These are phyloP conservation scores for Hordeum vulgare DNA, from an alignment of 176 grass and related monocot species.

Conservation along the genomic window DNA sequence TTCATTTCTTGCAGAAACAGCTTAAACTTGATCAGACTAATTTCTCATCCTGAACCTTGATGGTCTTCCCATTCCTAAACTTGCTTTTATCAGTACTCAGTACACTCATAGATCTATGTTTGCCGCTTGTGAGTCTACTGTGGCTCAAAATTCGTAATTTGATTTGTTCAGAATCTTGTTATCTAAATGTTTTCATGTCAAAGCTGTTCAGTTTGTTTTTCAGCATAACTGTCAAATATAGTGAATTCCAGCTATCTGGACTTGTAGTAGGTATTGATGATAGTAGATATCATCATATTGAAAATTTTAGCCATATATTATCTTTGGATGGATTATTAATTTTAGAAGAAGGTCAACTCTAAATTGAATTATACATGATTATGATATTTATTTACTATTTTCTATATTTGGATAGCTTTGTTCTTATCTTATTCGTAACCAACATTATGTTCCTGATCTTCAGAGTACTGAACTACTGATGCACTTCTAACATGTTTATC, in stretches of 20 bases:
- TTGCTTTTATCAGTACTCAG: constrained; percentile 14
- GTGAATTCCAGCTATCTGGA: neutral
- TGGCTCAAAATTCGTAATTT: constrained; percentile 7
- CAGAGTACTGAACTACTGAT: neutral
- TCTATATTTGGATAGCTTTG: neutral
- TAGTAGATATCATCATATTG: neutral
- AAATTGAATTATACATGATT: neutral
- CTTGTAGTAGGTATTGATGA: neutral
- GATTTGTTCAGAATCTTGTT: neutral
- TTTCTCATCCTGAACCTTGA: neutral
- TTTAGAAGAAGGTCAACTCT: neutral
- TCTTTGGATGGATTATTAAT: constrained; percentile 1
- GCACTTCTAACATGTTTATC: neutral
- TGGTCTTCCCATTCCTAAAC: neutral
- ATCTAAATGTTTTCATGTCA: neutral
- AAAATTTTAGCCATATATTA: neutral
- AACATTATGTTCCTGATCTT: constrained; percentile 12
- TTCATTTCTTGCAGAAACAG: neutral
- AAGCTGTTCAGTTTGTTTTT: neutral
- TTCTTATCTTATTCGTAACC: constrained; percentile 14
- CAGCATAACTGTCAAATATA: neutral
- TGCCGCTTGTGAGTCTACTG: neutral
- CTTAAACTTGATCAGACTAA: neutral
- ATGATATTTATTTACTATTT: neutral
- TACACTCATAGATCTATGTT: constrained; percentile 1